These are phyloP conservation scores for Pyrus hybrid DNA, from an alignment of 331 rosid genomes.

Conservation along the genomic window DNA sequence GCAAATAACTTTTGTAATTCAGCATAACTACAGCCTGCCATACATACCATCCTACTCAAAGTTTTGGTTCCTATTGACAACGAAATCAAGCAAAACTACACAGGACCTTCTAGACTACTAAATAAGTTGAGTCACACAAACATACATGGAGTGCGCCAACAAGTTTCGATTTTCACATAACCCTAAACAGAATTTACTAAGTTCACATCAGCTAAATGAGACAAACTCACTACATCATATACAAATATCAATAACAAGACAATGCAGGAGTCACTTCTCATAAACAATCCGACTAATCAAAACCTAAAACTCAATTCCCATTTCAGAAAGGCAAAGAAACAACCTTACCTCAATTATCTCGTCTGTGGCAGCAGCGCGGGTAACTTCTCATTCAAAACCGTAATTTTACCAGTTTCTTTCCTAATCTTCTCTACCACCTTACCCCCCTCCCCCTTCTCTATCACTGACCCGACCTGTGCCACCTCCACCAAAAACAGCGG, in stretches of 20 bases:
- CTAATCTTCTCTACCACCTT: slow-evolving; percentile 84
- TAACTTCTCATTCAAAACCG: slow-evolving; percentile 57
- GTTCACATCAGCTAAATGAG: not conserved
- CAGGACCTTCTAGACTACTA: not conserved
- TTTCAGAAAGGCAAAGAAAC: not conserved
- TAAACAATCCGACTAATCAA: not conserved
- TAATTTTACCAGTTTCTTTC: slow-evolving; percentile 69
- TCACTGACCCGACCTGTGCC: slow-evolving; percentile 67
- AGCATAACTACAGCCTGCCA: not conserved
- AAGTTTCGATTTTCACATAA: too few species aligned
- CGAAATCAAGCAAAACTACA: not conserved
- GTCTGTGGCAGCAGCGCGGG: slow-evolving; percentile 53
- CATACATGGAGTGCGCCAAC: too few species aligned
- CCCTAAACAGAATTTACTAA: too few species aligned
- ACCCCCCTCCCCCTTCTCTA: slow-evolving; percentile 71
- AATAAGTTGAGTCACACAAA: not conserved
- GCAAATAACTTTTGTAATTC: not conserved
- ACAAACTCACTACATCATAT: not conserved
- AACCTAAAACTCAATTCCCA: not conserved
- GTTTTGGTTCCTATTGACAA: not conserved
- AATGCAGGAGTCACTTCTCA: not conserved
- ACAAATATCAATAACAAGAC: not conserved
- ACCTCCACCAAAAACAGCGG: slow-evolving; percentile 60
- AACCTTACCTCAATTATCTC: slow-evolving; percentile 73
- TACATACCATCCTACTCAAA: not conserved